Conservation (phyloP, 2,329 filamentous ascomycete species). For the Calonectria pseudoturangicola region DNA sequence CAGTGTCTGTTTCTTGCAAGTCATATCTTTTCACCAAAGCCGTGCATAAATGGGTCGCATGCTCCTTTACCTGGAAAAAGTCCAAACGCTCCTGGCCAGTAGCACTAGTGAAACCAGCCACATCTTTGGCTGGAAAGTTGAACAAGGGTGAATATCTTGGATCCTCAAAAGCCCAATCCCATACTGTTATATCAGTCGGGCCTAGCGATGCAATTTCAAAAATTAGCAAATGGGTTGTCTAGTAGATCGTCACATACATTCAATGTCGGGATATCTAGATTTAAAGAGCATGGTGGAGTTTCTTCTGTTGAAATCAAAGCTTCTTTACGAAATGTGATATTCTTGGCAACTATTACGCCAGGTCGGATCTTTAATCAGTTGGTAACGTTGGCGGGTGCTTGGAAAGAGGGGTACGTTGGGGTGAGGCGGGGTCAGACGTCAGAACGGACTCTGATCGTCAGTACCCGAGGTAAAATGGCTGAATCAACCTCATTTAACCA, state of each 20-base stretch:
- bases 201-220: not conserved
- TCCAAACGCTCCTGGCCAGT: conserved; percentile 21
- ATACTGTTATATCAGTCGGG: conserved; percentile 30
- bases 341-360: not conserved
- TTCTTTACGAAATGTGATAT: not conserved
- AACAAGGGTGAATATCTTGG: conserved; percentile 30
- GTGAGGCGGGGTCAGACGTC: not conserved
- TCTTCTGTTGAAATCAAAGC: not conserved
- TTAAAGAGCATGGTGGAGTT: not conserved
- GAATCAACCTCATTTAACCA: too few species aligned
- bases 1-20: conserved; percentile 24
- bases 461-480: not conserved
- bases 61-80: conserved; percentile 33
- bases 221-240: not conserved
- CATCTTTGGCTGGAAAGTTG: conserved; percentile 10
- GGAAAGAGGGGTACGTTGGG: not conserved
- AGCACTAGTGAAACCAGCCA: conserved; percentile 31
- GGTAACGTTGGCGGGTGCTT: not conserved
- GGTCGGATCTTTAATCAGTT: not conserved
- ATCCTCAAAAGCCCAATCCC: conserved; percentile 38
- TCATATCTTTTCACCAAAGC: conserved; percentile 26
- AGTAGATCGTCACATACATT: not conserved
- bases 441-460: not conserved
- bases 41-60: conserved; percentile 28
- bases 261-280: conserved; percentile 25